Evolutionary conservation across 2,329 filamentous ascomycete genomes (phyloP).

Genomic region (Colletotrichum simmondsii): DNA sequence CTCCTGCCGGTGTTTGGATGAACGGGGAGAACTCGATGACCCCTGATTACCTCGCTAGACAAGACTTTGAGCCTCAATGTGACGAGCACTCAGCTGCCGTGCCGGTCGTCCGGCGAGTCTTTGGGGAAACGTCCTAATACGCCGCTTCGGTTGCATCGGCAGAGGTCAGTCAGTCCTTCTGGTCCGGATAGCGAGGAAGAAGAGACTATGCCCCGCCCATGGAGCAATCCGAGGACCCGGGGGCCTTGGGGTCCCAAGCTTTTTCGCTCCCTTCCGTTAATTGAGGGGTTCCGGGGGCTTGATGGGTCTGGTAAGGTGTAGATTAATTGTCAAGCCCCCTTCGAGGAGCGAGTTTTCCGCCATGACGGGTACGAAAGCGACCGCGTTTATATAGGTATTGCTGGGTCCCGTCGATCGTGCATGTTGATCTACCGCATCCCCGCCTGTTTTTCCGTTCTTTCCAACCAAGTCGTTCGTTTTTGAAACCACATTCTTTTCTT

Average conservation of each 20-base stretch:
- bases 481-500: background rate
- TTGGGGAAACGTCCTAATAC: too few relatives aligned
- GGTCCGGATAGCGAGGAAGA: too few relatives aligned
- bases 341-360: background rate
- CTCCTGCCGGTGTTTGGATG: constrained; percentile 1
- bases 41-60: background rate
- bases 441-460: background rate
- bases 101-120: too few relatives aligned
- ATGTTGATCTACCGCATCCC: background rate
- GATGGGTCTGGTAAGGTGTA: constrained; percentile 17
- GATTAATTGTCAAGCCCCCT: constrained; percentile 1
- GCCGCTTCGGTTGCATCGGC: too few relatives aligned
- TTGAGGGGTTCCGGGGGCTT: constrained; percentile 18
- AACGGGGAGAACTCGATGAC: background rate
- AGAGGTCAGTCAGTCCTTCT: too few relatives aligned
- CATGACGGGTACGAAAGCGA: background rate
- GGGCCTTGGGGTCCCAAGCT: background rate
- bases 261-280: constrained; percentile 16
- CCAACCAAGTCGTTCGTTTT: background rate
- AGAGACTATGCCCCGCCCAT: too few relatives aligned
- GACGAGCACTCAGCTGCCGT: background rate
- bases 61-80: too few relatives aligned
- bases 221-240: background rate
- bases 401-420: background rate
- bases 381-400: background rate